phyloP scores from a whole-genome alignment of 371 early-diverging fungal genomes.

The Blakeslea trispora region DNA sequence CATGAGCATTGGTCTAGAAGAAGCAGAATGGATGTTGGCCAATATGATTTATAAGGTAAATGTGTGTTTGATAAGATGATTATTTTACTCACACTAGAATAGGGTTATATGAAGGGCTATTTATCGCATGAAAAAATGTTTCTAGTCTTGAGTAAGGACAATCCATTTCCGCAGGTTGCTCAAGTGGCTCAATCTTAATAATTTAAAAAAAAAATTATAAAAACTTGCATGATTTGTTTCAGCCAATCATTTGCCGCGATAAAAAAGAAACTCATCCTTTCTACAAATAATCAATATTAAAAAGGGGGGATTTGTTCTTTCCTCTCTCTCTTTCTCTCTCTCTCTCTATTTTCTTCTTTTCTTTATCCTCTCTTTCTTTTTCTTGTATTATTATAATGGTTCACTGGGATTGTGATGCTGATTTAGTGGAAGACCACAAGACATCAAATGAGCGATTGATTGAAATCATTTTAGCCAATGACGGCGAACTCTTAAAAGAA shows the following conservation, averaged over 20 bases:
- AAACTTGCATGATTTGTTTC: background rate
- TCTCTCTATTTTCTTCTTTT: background rate
- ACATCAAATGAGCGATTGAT: background rate
- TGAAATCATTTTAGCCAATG: background rate
- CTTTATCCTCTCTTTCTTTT: background rate
- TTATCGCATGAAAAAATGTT: constrained; percentile 78
- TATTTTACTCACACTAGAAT: constrained; percentile 7
- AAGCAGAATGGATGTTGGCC: constrained; percentile 63
- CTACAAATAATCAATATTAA: background rate
- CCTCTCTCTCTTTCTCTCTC: background rate
- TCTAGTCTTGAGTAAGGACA: constrained; percentile 73
- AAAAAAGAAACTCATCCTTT: constrained; percentile 1
- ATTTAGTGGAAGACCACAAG: background rate
- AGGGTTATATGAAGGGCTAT: constrained; percentile 88
- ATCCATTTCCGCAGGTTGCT: constrained; percentile 72
- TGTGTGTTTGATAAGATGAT: background rate
- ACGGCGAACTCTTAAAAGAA: background rate
- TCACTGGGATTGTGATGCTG: background rate
- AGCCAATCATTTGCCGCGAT: background rate
- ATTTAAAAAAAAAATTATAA: background rate
- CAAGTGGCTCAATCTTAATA: constrained; percentile 27
- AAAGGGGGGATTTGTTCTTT: background rate
- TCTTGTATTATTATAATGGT: background rate
- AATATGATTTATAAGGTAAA: constrained; percentile 78
- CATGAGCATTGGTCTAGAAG: constrained; percentile 45